Percentiles rank a stretch among this genome's conserved stretches.
Conservation (phyloP, 2,329 filamentous ascomycete species). For the Penicillium crustosum region DNA sequence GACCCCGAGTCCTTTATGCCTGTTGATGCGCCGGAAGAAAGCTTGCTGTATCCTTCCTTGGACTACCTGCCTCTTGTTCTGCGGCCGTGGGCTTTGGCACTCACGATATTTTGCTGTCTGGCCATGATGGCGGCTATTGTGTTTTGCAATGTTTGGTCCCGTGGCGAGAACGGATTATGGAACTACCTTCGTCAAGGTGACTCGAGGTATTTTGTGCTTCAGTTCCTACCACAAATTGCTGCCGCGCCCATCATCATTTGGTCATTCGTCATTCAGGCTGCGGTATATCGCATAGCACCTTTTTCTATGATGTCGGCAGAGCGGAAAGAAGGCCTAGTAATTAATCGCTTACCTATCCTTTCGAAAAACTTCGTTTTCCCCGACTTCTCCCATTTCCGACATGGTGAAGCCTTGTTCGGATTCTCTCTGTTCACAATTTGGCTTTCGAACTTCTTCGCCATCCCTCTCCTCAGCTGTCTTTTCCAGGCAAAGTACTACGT, state of each 20-base stretch:
- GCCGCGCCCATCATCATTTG: slow-evolving; percentile 72
- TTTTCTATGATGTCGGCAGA: slow-evolving; percentile 74
- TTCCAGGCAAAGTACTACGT: slow-evolving; percentile 68
- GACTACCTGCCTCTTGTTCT: slow-evolving; percentile 72
- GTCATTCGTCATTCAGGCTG: slow-evolving; percentile 70
- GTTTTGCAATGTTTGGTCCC: slow-evolving; percentile 70
- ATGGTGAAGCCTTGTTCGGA: slow-evolving; percentile 67
- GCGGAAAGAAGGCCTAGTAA: slow-evolving; percentile 58
- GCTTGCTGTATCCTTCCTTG: slow-evolving; percentile 54
- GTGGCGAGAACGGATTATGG: slow-evolving; percentile 62
- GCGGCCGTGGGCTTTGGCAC: slow-evolving; percentile 62
- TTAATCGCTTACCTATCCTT: slow-evolving; percentile 61
- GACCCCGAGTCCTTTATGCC: slow-evolving; percentile 50
- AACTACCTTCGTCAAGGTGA: slow-evolving; percentile 69
- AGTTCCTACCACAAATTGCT: slow-evolving; percentile 77
- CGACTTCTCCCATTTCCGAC: slow-evolving; percentile 64
- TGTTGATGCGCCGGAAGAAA: slow-evolving; percentile 46
- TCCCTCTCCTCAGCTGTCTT: slow-evolving; percentile 76
- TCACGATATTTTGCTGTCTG: slow-evolving; percentile 62
- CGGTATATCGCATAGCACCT: slow-evolving; percentile 74
- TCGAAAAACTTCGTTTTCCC: slow-evolving; percentile 68
- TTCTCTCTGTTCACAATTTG: slow-evolving; percentile 69
- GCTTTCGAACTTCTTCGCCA: slow-evolving; percentile 69
- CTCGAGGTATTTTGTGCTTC: slow-evolving; percentile 78
- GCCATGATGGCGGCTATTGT: slow-evolving; percentile 71